Evolutionary conservation across 2,329 filamentous ascomycete species (phyloP), one percentile per base, ranked within the genome.

Genomic region (Aspergillus pseudoterreus): DNA sequence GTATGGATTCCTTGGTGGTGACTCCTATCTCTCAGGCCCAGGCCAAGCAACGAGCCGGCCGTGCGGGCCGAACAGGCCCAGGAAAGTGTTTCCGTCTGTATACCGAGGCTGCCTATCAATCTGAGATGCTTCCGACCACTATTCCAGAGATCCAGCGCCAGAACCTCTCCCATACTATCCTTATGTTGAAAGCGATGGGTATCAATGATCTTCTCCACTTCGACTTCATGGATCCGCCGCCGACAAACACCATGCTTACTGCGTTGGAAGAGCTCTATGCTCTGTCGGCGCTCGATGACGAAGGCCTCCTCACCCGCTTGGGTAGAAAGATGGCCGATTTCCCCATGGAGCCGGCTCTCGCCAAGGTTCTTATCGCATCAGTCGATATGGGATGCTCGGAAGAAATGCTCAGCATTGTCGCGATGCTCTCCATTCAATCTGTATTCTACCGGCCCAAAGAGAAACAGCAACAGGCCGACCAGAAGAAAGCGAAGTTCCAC

Each of bases 141-240:
- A 95, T 97, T 27, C 94, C 94, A 1, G 94, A 97, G 63, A 99
- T 99, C 47, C 94, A 99, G 67, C 82, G 94, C 1, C 90, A 96
- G 69, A 99, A 99, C 63, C 68, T 99, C 48, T 88, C 90, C 0
- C 86, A 88, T 60, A 96, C 92, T 0, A 97, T 99, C 69, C 80
- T 99, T 43, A 96, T 96, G 88, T 82, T 99, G 46, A 99, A 99
- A 69, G 94, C 94, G 0, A 97, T 99, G 91, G 94, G 95, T 3
- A 97, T 99, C 71, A 97, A 99, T 66, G 94, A 99, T 66, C 78
- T 99, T 1, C 80, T 99, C 11, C 91, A 95, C 66, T 99, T 99
- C 64, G 92, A 97, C 72, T 99, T 99, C 64, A 97, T 99, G 92
- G 94, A 99, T 64, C 92, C 94, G 0, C 94, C 94, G 0, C 94